Conservation (phyloP, 331 rosid species). For the Malus hybrid region DNA sequence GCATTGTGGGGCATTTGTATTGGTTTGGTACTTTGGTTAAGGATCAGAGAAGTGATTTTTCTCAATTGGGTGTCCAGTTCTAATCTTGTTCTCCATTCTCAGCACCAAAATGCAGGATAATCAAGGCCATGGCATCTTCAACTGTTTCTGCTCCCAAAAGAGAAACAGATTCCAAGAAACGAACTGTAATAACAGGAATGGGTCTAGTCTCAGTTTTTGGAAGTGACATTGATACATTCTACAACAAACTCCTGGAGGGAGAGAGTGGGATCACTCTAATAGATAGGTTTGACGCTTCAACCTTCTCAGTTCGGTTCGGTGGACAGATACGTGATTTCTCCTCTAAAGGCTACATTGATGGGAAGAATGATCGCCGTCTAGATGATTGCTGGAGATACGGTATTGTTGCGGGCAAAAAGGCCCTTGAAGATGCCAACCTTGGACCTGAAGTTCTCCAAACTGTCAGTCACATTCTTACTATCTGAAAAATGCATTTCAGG, state of each 20-base stretch:
- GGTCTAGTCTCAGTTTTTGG: conserved; percentile 64
- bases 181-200: conserved; percentile 63
- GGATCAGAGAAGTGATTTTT: neutral
- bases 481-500: neutral
- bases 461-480: conserved; percentile 15
- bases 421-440: conserved; percentile 63
- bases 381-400: conserved; percentile 61
- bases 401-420: conserved; percentile 53
- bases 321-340: conserved; percentile 57
- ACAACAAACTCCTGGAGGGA: conserved; percentile 50
- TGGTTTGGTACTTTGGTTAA: neutral
- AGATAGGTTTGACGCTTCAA: conserved; percentile 54
- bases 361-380: conserved; percentile 50
- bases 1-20: neutral
- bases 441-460: conserved; percentile 36
- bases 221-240: conserved; percentile 43
- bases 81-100: conserved; percentile 3
- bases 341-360: conserved; percentile 47
- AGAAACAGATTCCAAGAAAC: conserved; percentile 53
- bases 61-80: neutral
- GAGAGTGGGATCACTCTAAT: conserved; percentile 57
- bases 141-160: conserved; percentile 43
- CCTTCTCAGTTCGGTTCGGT: conserved; percentile 40
- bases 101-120: conserved; percentile 38
- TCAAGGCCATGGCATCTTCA: conserved; percentile 36